phyloP scores from a whole-genome alignment of 495 filamentous ascomycete genomes.

The Daldinia decipiens region DNA sequence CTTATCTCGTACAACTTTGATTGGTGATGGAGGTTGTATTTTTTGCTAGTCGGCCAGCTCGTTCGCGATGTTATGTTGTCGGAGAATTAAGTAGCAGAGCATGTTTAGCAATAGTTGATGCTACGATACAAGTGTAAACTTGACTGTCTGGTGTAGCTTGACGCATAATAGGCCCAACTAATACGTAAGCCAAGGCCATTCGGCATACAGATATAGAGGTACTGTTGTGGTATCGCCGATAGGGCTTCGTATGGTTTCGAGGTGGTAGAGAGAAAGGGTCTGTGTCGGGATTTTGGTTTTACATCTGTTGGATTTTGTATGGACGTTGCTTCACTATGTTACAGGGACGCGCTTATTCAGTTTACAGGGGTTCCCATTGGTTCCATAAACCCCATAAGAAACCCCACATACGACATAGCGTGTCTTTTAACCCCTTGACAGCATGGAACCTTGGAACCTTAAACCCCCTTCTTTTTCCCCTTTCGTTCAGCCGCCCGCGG shows the following conservation, averaged over 20 bases:
- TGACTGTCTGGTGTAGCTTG: background rate
- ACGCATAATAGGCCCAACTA: background rate
- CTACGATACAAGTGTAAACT: constrained; percentile 10
- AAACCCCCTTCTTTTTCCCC: constrained; percentile 28
- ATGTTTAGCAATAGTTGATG: constrained; percentile 23
- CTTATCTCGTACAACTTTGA: constrained; percentile 20
- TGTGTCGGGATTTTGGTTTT: constrained; percentile 44
- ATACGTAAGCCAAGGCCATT: background rate
- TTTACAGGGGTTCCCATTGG: constrained; percentile 40
- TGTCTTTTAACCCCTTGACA: constrained; percentile 31
- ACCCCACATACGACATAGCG: constrained; percentile 34
- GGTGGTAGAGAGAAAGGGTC: constrained; percentile 30
- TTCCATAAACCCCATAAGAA: background rate
- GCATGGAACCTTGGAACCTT: constrained; percentile 30
- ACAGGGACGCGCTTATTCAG: constrained; percentile 46
- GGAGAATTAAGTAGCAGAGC: constrained; percentile 39
- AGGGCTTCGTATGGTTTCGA: constrained; percentile 23
- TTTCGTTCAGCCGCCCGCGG: constrained; percentile 38
- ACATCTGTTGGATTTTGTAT: constrained; percentile 46
- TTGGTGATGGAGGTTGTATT: constrained; percentile 19
- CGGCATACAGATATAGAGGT: background rate
- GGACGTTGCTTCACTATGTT: constrained; percentile 46
- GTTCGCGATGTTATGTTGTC: constrained; percentile 16
- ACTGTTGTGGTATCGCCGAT: constrained; percentile 7
- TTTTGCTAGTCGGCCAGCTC: constrained; percentile 12